A percentile compares a stretch with the other conserved stretches of the same genome.
phyloP scores from a whole-genome alignment of 345 rosid species.

The Moricandia moricandioides region DNA sequence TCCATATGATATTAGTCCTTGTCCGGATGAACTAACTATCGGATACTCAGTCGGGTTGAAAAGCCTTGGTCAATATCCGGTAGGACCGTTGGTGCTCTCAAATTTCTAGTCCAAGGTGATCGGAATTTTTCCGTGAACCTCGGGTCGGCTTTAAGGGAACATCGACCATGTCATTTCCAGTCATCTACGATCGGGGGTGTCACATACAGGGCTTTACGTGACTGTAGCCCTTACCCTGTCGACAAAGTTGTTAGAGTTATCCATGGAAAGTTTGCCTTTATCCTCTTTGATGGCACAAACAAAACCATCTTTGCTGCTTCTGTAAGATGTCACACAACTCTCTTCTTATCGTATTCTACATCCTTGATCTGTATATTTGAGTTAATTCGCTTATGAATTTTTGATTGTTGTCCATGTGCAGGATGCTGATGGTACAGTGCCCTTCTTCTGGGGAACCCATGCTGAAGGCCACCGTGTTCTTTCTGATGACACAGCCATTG shows the following conservation, averaged over 20 bases:
- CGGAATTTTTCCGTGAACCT: no score
- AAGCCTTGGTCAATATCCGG: no score
- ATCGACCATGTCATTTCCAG: no score
- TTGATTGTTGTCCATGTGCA: conserved; percentile 28
- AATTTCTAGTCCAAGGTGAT: no score
- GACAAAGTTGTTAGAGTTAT: conserved; percentile 78
- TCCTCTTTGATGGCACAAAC: conserved; percentile 51
- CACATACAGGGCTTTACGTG: conserved; percentile 49
- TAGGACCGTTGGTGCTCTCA: no score
- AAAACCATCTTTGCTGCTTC: conserved; percentile 53
- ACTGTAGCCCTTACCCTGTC: conserved; percentile 77
- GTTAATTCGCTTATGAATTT: not conserved
- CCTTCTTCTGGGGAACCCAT: conserved; percentile 90
- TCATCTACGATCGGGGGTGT: no score
- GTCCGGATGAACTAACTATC: no score
- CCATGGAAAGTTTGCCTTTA: conserved; percentile 62
- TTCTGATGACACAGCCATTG: conserved; percentile 48
- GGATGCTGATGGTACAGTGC: conserved; percentile 87
- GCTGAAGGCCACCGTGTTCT: conserved; percentile 71
- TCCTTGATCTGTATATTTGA: not conserved
- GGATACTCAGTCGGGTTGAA: no score
- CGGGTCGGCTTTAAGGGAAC: no score
- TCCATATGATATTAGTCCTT: no score
- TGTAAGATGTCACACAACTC: conserved; percentile 27
- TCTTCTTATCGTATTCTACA: not conserved